Conservation (phyloP, 257 asterid genomes). For the Ligustrum vulgare region DNA sequence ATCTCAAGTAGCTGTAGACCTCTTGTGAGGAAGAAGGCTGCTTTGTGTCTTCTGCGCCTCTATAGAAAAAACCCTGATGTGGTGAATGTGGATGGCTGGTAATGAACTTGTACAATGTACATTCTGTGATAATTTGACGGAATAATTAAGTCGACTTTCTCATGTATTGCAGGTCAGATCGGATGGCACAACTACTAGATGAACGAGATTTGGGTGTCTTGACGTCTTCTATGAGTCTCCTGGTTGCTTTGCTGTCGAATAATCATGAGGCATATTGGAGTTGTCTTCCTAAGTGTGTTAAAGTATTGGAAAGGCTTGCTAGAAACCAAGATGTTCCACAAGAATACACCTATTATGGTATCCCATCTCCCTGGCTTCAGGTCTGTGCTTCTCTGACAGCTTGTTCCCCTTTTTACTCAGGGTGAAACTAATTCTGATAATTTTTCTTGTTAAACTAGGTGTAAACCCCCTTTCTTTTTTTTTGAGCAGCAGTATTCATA, state of each 20-base stretch:
- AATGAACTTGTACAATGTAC: constrained; percentile 20
- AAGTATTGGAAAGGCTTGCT: constrained; percentile 85
- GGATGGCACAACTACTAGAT: constrained; percentile 94
- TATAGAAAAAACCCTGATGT: constrained; percentile 95
- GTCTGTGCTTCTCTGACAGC: constrained; percentile 43
- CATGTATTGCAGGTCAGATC: constrained; percentile 78
- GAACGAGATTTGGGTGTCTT: constrained; percentile 98
- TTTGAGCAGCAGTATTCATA: background rate
- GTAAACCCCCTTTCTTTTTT: background rate
- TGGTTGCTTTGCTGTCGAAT: constrained; percentile 92
- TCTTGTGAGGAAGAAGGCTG: constrained; percentile 99
- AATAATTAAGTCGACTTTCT: constrained; percentile 14
- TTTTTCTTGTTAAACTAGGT: background rate
- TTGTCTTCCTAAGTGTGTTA: constrained; percentile 97
- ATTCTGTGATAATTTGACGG: constrained; percentile 17
- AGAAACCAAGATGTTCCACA: constrained; percentile 96
- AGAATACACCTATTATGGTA: constrained; percentile 97
- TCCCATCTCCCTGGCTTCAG: constrained; percentile 99
- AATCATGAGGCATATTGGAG: constrained; percentile 96
- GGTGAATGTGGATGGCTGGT: constrained; percentile 99
- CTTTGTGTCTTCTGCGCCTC: constrained; percentile 92
- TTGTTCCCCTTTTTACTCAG: background rate
- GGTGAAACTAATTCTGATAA: background rate
- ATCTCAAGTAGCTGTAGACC: constrained; percentile 97
- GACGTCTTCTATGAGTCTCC: constrained; percentile 97